Conservation (phyloP, 148 eudicot genomes). For the Tetragonia tetragonoides region DNA sequence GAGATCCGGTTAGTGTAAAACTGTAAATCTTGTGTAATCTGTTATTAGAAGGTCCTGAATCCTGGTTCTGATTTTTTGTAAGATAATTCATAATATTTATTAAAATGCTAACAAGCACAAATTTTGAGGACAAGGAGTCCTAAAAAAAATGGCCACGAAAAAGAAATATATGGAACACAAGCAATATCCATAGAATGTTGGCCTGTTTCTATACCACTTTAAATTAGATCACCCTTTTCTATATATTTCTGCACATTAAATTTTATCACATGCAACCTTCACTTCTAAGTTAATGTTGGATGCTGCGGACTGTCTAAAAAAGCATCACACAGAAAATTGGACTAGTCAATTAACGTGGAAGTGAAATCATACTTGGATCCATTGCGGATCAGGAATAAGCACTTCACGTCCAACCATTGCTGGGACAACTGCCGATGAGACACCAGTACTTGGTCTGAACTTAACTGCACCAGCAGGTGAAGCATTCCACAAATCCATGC, state of each 20-base stretch:
- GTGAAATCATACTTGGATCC: slow-evolving; percentile 50
- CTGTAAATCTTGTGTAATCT: not conserved
- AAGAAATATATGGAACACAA: not conserved
- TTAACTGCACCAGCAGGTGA: slow-evolving; percentile 60
- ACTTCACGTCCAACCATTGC: slow-evolving; percentile 40
- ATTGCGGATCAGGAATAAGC: slow-evolving; percentile 58
- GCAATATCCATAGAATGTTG: not conserved
- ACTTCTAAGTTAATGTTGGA: too few relatives aligned
- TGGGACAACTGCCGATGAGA: slow-evolving; percentile 44
- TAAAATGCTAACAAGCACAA: not conserved
- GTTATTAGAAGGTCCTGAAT: too few relatives aligned
- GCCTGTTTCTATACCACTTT: too few relatives aligned
- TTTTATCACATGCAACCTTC: too few relatives aligned
- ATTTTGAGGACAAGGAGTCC: too few relatives aligned
- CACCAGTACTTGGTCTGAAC: slow-evolving; percentile 49
- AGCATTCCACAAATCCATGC: slow-evolving; percentile 91
- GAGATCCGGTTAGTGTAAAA: not conserved
- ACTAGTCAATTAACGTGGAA: not conserved
- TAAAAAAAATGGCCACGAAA: too few relatives aligned
- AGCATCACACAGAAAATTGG: slow-evolving; percentile 3
- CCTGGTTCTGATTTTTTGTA: too few relatives aligned
- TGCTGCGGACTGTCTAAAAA: too few relatives aligned
- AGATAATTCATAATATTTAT: too few relatives aligned
- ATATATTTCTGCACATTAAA: too few relatives aligned
- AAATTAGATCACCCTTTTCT: too few relatives aligned